Conservation (phyloP, 1,284 basidiomycete genomes). For the Cystobasidium slooffiae region DNA sequence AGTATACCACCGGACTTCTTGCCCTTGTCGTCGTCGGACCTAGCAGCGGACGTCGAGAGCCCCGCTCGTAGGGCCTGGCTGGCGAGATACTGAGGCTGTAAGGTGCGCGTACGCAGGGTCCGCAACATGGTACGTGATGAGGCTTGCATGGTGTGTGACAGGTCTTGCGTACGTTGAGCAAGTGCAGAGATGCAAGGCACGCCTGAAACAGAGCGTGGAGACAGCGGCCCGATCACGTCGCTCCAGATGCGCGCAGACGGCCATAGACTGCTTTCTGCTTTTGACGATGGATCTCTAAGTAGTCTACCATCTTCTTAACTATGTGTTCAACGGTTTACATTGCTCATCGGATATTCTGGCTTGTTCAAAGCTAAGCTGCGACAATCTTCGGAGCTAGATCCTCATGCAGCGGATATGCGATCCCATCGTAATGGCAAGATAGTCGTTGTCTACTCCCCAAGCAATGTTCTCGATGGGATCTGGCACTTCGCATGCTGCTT, state of each 20-base stretch:
- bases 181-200: neutral
- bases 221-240: neutral
- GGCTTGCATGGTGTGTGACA: neutral
- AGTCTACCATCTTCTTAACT: too few species aligned
- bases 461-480: constrained; percentile 83
- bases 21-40: constrained; percentile 18
- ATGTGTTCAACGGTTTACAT: too few species aligned
- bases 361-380: neutral
- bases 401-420: constrained; percentile 68
- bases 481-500: constrained; percentile 78
- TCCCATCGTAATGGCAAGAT: constrained; percentile 86
- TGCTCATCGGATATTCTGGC: too few species aligned
- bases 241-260: too few species aligned
- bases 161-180: neutral
- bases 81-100: neutral
- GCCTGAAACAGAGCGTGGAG: neutral
- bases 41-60: constrained; percentile 13
- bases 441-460: constrained; percentile 74
- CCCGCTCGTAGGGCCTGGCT: neutral
- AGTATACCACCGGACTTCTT: constrained; percentile 27
- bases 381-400: neutral
- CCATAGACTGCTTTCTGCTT: too few species aligned
- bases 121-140: neutral
- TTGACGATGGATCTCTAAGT: too few species aligned
- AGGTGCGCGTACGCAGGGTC: neutral